Base-by-base conservation (phyloP, 2,329 filamentous ascomycete genomes). In the Pseudovirgaria hyperparasitica region DNA sequence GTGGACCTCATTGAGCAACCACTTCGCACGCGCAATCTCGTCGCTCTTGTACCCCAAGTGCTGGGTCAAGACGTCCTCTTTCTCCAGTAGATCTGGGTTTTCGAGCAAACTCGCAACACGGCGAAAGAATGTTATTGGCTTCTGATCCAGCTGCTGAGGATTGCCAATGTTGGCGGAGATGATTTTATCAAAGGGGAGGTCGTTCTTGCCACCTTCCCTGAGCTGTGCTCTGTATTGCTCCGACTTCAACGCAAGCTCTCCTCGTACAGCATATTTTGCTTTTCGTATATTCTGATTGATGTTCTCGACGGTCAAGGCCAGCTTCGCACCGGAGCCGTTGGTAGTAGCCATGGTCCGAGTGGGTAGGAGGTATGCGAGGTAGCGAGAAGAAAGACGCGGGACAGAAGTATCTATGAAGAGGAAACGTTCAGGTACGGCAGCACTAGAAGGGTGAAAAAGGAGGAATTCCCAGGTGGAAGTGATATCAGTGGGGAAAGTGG, bases 161-260 rank as follows among this genome's bases (percentile, higher is more conserved):
- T 98, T 98, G 50, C 90, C 90, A 49, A 98, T 98, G 63, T 98
- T 98, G 59, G 90, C 90, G 37, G 82, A 86, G 61, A 98, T 87
- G 57, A 98, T 77, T 33, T 84, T 70, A 45, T 82, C 67, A 57
- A 98, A 98, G 25, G 90, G 87, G 26, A 96, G 67, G 47, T 58
- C 50, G 54, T 60, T 66, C 43, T 69, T 72, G 37, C 72, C 68
- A 38, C 64, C 62, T 34, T 68, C 63, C 32, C 55, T 55, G 35
- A 94, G 65, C 46, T 70, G 67, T 28, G 77, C 76, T 34, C 87
- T 78, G 62, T 87, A 93, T 57, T 84, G 71, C 62, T 98, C 90
- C 9, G 85, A 90, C 61, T 82, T 84, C 53, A 92, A 79, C 31
- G 90, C 87, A 38, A 98, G 72, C 60, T 96, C 90, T 49, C 90